A percentile compares a stretch with the other conserved stretches of the same genome.
Evolutionary conservation across 2,329 filamentous ascomycete species (phyloP).

Genomic region (Fusarium udum): DNA sequence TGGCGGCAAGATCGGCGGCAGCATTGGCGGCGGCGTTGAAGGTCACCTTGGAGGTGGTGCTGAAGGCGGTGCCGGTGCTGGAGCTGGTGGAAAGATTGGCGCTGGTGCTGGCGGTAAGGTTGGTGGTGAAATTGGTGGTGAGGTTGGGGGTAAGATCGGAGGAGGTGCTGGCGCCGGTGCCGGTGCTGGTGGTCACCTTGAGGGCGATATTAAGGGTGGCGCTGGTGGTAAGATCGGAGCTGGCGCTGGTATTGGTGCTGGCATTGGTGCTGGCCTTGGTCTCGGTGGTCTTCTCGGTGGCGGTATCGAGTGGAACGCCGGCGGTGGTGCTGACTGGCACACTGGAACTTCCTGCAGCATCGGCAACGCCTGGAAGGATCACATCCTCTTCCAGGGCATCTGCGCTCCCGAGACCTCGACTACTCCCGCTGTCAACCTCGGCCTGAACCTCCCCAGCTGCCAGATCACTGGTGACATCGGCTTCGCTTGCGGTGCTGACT

Average conservation of each 20-base stretch:
- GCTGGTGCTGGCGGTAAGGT: not conserved
- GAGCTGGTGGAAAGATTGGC: no score
- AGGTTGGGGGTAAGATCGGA: not conserved
- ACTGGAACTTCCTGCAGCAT: constrained; percentile 28
- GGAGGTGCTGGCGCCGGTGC: not conserved
- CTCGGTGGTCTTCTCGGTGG: constrained; percentile 8
- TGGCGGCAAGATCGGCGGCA: not conserved
- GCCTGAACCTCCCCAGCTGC: constrained; percentile 38
- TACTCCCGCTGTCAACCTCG: constrained; percentile 37
- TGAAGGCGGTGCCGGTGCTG: not conserved
- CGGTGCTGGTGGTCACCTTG: not conserved
- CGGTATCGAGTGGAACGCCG: constrained; percentile 10
- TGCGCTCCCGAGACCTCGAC: constrained; percentile 28
- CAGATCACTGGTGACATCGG: constrained; percentile 60
- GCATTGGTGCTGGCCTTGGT: not conserved
- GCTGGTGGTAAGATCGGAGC: constrained; percentile 1
- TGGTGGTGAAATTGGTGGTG: not conserved
- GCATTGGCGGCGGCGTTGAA: not conserved
- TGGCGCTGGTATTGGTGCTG: not conserved
- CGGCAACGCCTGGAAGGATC: constrained; percentile 24
- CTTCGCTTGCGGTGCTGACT: constrained; percentile 54
- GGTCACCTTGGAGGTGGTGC: constrained; percentile 5
- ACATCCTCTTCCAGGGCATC: constrained; percentile 32
- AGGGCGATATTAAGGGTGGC: not conserved
- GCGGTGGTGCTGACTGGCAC: constrained; percentile 9